Conservation (phyloP, 306 rosid genomes). For the Betula pendula region DNA sequence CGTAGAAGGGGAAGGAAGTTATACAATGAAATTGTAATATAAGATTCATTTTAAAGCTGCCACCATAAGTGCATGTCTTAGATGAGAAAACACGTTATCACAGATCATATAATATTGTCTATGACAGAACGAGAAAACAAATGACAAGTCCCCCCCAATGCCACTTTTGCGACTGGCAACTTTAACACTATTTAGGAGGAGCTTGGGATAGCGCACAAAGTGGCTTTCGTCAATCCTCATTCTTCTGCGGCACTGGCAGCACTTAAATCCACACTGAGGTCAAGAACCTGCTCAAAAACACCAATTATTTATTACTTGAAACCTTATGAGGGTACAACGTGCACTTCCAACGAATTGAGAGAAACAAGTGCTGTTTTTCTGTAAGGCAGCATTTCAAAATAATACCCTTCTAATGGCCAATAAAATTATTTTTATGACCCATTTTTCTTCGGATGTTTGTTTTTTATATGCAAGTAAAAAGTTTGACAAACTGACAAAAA, state of each 20-base stretch:
- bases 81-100: background rate
- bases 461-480: too few species aligned
- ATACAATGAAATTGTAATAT: too few species aligned
- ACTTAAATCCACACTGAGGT: conserved; percentile 91
- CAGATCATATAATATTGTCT: background rate
- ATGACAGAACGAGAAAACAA: background rate
- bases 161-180: background rate
- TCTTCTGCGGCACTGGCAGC: conserved; percentile 99
- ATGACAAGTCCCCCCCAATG: background rate
- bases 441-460: too few species aligned
- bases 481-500: too few species aligned
- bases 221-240: conserved; percentile 31
- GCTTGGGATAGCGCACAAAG: conserved; percentile 10
- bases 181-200: background rate
- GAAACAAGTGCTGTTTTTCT: too few species aligned
- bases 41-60: too few species aligned
- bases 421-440: background rate
- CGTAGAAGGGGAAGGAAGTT: background rate
- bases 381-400: background rate
- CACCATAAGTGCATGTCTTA: background rate
- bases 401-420: background rate
- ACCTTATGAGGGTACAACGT: conserved; percentile 12
- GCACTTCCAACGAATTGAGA: too few species aligned
- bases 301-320: background rate
- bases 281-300: conserved; percentile 60